phyloP scores from a whole-genome alignment of 2,329 filamentous ascomycete species.

The Aureobasidium sp. region DNA sequence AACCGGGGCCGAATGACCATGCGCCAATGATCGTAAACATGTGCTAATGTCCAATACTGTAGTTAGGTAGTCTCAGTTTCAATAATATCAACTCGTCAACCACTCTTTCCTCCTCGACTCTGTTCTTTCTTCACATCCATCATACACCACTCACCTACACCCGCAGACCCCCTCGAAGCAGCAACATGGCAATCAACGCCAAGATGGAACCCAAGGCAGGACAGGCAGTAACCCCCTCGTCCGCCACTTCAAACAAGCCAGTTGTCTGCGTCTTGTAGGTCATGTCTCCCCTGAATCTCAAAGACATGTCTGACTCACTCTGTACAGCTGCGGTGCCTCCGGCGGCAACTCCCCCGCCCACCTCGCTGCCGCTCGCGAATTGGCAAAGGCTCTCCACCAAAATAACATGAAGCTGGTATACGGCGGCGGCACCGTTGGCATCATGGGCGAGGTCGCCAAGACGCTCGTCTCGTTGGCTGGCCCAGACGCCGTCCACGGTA shows the following conservation, averaged over 20 bases:
- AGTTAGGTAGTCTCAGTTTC: not conserved
- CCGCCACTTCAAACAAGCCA: constrained; percentile 37
- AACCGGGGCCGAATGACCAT: constrained; percentile 7
- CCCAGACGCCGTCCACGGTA: constrained; percentile 76
- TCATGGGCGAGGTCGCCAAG: constrained; percentile 91
- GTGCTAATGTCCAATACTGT: not conserved
- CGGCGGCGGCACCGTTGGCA: constrained; percentile 84
- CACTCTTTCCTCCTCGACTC: not conserved
- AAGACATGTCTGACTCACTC: constrained; percentile 19
- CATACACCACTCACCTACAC: not conserved
- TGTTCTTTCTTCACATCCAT: not conserved
- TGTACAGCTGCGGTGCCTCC: constrained; percentile 67
- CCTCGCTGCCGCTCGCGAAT: constrained; percentile 66
- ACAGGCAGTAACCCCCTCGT: not conserved
- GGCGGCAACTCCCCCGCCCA: constrained; percentile 66
- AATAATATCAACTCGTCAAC: not conserved
- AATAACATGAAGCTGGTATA: constrained; percentile 82
- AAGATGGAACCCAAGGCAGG: constrained; percentile 15
- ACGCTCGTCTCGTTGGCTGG: constrained; percentile 79
- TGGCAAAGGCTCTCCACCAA: constrained; percentile 67
- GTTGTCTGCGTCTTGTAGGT: constrained; percentile 82
- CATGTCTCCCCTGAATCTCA: not conserved
- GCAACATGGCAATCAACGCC: constrained; percentile 18
- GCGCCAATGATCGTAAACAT: constrained; percentile 15
- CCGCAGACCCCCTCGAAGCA: not conserved